A percentile compares a stretch with the other conserved stretches of the same genome.
phyloP scores from a whole-genome alignment of 2,329 filamentous ascomycete genomes.

The Rutstroemia sp. region DNA sequence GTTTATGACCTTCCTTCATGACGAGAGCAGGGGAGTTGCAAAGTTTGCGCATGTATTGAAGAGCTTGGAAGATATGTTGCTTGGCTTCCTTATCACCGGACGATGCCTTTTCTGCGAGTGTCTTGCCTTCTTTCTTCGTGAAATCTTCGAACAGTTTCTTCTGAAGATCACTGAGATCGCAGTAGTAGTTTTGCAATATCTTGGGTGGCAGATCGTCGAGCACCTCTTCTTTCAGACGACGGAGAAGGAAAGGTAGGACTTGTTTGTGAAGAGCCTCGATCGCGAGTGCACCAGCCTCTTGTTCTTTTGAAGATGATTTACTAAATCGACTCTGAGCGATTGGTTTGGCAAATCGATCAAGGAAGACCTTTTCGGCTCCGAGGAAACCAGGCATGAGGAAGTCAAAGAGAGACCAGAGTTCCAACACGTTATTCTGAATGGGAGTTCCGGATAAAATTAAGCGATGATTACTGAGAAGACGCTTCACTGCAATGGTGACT shows the following conservation, averaged over 20 bases:
- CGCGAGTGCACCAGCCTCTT: constrained; percentile 90
- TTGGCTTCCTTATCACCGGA: constrained; percentile 88
- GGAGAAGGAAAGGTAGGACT: constrained; percentile 89
- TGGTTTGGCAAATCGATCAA: constrained; percentile 86
- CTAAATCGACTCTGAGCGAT: constrained; percentile 89
- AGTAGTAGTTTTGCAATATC: constrained; percentile 99
- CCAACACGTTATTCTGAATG: constrained; percentile 95
- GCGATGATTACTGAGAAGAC: constrained; percentile 82
- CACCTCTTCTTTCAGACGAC: constrained; percentile 95
- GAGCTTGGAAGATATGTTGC: constrained; percentile 96
- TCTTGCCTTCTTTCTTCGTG: constrained; percentile 84
- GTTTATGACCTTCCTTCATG: constrained; percentile 86
- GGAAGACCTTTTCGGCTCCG: constrained; percentile 87
- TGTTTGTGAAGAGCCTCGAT: constrained; percentile 99
- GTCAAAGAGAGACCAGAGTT: constrained; percentile 96
- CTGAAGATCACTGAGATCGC: constrained; percentile 90
- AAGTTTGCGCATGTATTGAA: constrained; percentile 99
- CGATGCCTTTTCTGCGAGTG: constrained; percentile 75
- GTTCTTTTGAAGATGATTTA: constrained; percentile 96
- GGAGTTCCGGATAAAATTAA: constrained; percentile 94
- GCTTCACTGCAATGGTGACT: constrained; percentile 88
- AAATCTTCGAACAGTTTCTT: constrained; percentile 96
- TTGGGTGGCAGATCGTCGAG: constrained; percentile 93
- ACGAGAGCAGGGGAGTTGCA: constrained; percentile 97
- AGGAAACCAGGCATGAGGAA: constrained; percentile 99